Base-by-base conservation (phyloP, 192 early-diverging fungal genomes). In the Podila epicladia region DNA sequence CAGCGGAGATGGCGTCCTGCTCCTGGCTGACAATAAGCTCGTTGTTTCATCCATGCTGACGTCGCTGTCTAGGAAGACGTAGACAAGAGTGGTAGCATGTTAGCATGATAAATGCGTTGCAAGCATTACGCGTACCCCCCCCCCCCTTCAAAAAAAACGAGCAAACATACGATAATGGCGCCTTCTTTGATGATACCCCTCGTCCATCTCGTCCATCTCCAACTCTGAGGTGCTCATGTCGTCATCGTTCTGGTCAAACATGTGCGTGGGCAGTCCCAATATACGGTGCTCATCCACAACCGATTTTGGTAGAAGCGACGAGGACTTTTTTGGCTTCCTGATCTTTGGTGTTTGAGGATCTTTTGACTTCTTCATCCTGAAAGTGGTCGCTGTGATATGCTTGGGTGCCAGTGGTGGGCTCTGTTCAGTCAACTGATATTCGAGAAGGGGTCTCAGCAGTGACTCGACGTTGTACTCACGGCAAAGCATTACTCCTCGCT, bases 401-500 rank as follows among this genome's bases (percentile, higher is more conserved):
- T 88, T 88, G 1, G 89, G 89, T 26, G 89, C 89, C 19, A 86
- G 57, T 38, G 89, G 89, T 12, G 89, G 89, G 29, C 82, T 82
- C 7, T 65, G 50, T 13, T 86, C 86, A 5, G 91, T 86, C 6
- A 89, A 89, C 53, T 91, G 85, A 80, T 94, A 95, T 20, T 97
- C 93, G 26, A 98, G 85, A 28, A 99, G 78, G 0, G 96, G 95
- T 57, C 89, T 84, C 49, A 99, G 80, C 15, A 92, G 55, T 7
- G 87, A 65, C 59, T 93, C 87, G 13, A 98, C 95, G n/a, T 85
- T 83, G 75, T 95, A 98, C 60, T 93, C 90, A 67, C 87, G 65
- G 24, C 96, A 96, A 1, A 99, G 82, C 55, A 90, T 84, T 8
- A 94, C 88, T n/a, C 94, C 96, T 13, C 94, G 87, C 41, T 89